A percentile compares a stretch with the other conserved stretches of the same genome.
Evolutionary conservation across 805 yeast species (phyloP).

Genomic region (Spathaspora passalidarum): DNA sequence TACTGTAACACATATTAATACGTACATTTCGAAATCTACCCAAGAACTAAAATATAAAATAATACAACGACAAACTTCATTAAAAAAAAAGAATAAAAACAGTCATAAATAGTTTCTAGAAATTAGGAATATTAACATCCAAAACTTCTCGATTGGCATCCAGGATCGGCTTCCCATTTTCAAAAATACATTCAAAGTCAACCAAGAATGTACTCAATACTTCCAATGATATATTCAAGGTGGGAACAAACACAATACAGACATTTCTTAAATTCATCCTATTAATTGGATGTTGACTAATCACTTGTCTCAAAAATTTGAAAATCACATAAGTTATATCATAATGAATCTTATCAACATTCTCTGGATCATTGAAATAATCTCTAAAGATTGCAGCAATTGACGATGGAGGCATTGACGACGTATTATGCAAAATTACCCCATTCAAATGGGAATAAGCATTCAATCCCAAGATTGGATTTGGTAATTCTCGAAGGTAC

Average conservation of each 20-base stretch:
- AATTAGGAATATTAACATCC: slow-evolving; percentile 52
- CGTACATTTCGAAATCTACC: not conserved
- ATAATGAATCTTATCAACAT: slow-evolving; percentile 54
- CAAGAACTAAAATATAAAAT: not conserved
- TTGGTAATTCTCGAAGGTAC: slow-evolving; percentile 75
- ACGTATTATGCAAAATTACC: slow-evolving; percentile 18
- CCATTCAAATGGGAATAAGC: slow-evolving; percentile 26
- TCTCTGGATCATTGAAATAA: slow-evolving; percentile 22
- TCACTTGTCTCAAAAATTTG: slow-evolving; percentile 62
- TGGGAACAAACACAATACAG: slow-evolving; percentile 80
- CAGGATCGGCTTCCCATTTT: slow-evolving; percentile 42
- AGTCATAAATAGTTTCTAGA: too few species aligned
- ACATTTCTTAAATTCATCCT: slow-evolving; percentile 81
- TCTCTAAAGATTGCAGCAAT: slow-evolving; percentile 29
- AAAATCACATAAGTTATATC: slow-evolving; percentile 65
- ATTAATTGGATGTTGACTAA: slow-evolving; percentile 58
- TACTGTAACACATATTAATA: too few species aligned
- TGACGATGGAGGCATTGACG: slow-evolving; percentile 14
- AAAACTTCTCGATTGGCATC: slow-evolving; percentile 45
- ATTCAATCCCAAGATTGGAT: slow-evolving; percentile 61
- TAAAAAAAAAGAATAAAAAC: too few species aligned
- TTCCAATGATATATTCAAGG: slow-evolving; percentile 64
- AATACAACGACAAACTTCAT: not conserved
- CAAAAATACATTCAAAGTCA: slow-evolving; percentile 63
- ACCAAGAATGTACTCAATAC: slow-evolving; percentile 57